Base-by-base conservation (phyloP, 129 eudicot species). In the Smallanthus sonchifolius region DNA sequence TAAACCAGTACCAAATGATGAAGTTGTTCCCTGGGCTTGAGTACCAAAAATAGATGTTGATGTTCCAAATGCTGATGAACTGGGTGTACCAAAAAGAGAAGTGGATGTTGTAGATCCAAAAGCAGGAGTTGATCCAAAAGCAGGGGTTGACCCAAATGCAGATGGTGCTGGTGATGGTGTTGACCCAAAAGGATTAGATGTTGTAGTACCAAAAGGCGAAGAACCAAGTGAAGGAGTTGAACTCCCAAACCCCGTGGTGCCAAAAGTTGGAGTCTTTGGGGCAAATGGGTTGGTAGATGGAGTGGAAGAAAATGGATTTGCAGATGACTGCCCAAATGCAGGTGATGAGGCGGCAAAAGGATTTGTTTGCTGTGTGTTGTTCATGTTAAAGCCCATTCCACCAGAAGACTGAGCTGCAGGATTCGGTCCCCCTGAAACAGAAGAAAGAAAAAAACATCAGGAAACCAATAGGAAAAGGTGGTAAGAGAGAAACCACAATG, bases 391-490 rank as follows among this genome's bases (percentile, higher is more conserved):
- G 32, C 91, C 85, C 80, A 73, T 73, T 51, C 85, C 87, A 66
- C 79, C 72, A 60, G 96, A 76, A 56, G 97, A 65, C 84, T 91
- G 99, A 64, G 76, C 87, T 39, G 94, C 94, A 77, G 99, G 90
- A 84, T 83, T 82, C 16, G 96, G 97, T 11, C 97, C 99, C 42
- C 98, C 97, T 94, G 84, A 40, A 45, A 43, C 64, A 30, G 15
- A 73, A 71, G 9, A 44, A 57, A 14, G 30, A 10, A 61, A 51
- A 17, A 45, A n/a, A 45, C n/a, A 67, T 73, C 63, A 66, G 69
- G 54, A 56, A 52, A 4, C 10, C 30, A 19, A 61, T 13, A 40
- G 2, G 17, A 47, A 40, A 35, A 39, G 2, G 75, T 16, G 32
- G 48, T 62, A 62, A 15, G 28, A 7, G 49, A 2, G 69, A 56